Conservation (phyloP, 2,329 filamentous ascomycete species). For the Diaporthe amygdali region DNA sequence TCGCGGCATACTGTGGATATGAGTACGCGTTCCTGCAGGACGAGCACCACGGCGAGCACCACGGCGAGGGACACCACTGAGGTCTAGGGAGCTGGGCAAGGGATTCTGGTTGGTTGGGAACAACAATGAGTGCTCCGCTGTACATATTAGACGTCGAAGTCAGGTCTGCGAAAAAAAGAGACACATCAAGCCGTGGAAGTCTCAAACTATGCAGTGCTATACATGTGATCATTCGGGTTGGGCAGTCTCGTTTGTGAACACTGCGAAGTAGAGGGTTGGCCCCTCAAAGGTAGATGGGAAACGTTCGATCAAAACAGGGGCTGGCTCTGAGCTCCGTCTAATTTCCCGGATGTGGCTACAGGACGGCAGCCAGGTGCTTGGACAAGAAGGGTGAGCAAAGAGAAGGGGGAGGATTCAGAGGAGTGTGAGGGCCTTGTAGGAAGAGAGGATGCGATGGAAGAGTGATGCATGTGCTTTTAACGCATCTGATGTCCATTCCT, state of each 20-base stretch:
- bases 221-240: background rate
- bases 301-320: background rate
- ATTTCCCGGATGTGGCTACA: too few species aligned
- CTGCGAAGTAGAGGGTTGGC: background rate
- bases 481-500: too few species aligned
- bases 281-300: too few species aligned
- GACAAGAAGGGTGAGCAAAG: too few species aligned
- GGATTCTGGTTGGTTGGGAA: background rate
- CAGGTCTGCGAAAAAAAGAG: background rate
- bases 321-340: background rate
- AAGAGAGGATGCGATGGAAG: background rate
- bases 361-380: background rate
- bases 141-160: constrained; percentile 20
- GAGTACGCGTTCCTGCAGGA: constrained; percentile 87
- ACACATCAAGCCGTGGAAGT: background rate
- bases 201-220: background rate
- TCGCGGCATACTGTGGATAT: constrained; percentile 86
- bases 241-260: background rate
- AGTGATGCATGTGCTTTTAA: background rate
- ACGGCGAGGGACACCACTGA: constrained; percentile 65
- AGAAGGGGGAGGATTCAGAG: too few species aligned
- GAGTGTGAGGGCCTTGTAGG: background rate
- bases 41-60: constrained; percentile 60
- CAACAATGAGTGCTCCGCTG: background rate
- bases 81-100: background rate